phyloP scores from a whole-genome alignment of 768 basidiomycete species.

The Leccinum variicolor region DNA sequence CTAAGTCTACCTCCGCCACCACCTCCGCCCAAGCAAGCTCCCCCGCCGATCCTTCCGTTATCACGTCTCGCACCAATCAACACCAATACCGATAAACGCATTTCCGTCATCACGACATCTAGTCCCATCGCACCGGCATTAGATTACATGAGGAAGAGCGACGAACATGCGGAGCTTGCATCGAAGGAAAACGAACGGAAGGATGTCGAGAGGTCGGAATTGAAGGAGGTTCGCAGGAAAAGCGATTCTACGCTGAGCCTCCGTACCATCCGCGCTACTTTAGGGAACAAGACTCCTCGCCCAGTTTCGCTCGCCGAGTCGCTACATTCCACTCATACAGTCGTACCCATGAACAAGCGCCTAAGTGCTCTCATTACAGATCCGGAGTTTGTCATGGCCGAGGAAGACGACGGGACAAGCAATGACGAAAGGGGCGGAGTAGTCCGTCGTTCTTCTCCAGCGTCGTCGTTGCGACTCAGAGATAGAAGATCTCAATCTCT shows the following conservation, averaged over 20 bases:
- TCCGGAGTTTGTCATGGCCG: slow-evolving; percentile 61
- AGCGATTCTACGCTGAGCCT: slow-evolving; percentile 82
- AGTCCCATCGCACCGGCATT: slow-evolving; percentile 60
- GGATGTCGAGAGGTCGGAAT: slow-evolving; percentile 35
- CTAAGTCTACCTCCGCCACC: slow-evolving; percentile 32
- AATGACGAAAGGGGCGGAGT: slow-evolving; percentile 15
- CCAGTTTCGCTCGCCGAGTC: slow-evolving; percentile 81
- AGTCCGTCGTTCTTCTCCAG: slow-evolving; percentile 36
- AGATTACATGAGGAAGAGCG: slow-evolving; percentile 45
- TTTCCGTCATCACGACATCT: slow-evolving; percentile 49
- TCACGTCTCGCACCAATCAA: slow-evolving; percentile 23
- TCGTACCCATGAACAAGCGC: slow-evolving; percentile 64
- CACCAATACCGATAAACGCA: slow-evolving; percentile 36
- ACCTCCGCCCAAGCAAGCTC: slow-evolving; percentile 38
- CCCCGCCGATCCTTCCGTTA: slow-evolving; percentile 15
- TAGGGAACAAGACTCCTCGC: slow-evolving; percentile 52
- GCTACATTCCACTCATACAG: slow-evolving; percentile 67
- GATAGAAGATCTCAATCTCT: slow-evolving; percentile 68
- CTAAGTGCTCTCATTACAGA: slow-evolving; percentile 67
- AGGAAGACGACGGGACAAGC: slow-evolving; percentile 47
- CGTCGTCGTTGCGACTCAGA: slow-evolving; percentile 42
- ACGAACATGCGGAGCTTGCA: slow-evolving; percentile 28
- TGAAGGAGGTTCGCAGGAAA: slow-evolving; percentile 74
- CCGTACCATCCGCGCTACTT: slow-evolving; percentile 60
- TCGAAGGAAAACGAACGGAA: slow-evolving; percentile 27